These are phyloP conservation scores for Priceomyces haplophilus DNA, from an alignment of 805 yeast species.

Conservation along the genomic window DNA sequence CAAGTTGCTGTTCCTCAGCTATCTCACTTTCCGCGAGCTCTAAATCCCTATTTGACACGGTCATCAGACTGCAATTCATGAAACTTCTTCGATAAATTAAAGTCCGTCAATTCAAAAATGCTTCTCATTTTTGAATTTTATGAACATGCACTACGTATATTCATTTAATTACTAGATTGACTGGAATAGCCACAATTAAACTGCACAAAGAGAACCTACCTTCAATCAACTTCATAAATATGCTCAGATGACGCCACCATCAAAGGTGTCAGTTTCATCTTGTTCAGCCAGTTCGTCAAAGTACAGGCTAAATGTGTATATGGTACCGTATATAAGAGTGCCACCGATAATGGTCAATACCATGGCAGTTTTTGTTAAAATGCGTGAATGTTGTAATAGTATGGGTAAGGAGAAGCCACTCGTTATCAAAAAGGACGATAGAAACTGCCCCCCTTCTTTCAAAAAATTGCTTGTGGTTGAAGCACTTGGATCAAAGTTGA, in stretches of 20 bases:
- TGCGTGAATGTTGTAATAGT: slow-evolving; percentile 69
- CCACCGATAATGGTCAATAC: slow-evolving; percentile 83
- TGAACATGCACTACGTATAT: background rate
- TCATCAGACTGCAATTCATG: slow-evolving; percentile 6
- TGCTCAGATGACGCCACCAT: slow-evolving; percentile 22
- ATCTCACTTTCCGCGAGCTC: slow-evolving; percentile 35
- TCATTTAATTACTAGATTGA: background rate
- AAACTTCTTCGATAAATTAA: background rate
- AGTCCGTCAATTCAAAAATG: background rate
- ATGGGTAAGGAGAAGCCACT: slow-evolving; percentile 74
- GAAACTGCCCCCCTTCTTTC: slow-evolving; percentile 76
- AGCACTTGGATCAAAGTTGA: slow-evolving; percentile 38
- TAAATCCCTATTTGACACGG: slow-evolving; percentile 13
- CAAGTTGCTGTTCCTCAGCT: slow-evolving; percentile 46
- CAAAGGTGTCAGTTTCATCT: slow-evolving; percentile 22
- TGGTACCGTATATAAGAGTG: slow-evolving; percentile 74
- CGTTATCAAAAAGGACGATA: slow-evolving; percentile 72
- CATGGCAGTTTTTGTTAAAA: slow-evolving; percentile 69
- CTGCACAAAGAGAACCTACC: background rate
- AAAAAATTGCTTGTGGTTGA: slow-evolving; percentile 35
- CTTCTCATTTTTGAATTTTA: background rate
- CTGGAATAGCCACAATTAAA: slow-evolving; percentile 2
- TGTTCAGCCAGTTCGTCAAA: slow-evolving; percentile 48
- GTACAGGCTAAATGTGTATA: slow-evolving; percentile 75
- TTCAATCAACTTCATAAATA: background rate